Conservation (phyloP, 2,329 filamentous ascomycete species). For the Lasiodiplodia citricola region DNA sequence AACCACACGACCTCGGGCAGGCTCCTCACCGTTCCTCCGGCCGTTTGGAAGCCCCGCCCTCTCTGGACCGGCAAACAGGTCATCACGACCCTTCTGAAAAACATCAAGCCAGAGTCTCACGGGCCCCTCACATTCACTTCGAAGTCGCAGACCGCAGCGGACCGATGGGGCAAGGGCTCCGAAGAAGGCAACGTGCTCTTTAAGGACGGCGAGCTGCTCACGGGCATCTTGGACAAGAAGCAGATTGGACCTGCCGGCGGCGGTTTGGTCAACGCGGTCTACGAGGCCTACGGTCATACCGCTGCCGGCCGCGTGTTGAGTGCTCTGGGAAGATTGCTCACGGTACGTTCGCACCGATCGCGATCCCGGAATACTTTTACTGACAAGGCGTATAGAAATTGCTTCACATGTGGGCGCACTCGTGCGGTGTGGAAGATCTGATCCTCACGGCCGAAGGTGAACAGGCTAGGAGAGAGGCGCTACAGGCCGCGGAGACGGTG, state of each 20-base stretch:
- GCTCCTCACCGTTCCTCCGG: slow-evolving; percentile 79
- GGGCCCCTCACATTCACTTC: slow-evolving; percentile 79
- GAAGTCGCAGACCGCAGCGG: slow-evolving; percentile 77
- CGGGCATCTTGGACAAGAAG: slow-evolving; percentile 92
- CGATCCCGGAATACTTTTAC: background rate
- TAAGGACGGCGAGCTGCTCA: slow-evolving; percentile 84
- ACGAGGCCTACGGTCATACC: slow-evolving; percentile 90
- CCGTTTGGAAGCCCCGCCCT: slow-evolving; percentile 78
- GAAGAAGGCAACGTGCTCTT: slow-evolving; percentile 86
- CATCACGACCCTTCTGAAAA: slow-evolving; percentile 89
- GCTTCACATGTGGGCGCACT: slow-evolving; percentile 92
- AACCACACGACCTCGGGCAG: slow-evolving; percentile 84
- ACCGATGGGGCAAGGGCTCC: slow-evolving; percentile 75
- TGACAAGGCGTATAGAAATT: slow-evolving; percentile 58
- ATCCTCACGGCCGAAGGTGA: slow-evolving; percentile 83
- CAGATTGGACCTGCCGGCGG: slow-evolving; percentile 88
- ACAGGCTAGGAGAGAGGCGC: slow-evolving; percentile 67
- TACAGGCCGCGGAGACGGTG: slow-evolving; percentile 69
- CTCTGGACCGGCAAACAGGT: slow-evolving; percentile 98
- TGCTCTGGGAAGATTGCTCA: slow-evolving; percentile 86
- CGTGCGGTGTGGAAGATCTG: slow-evolving; percentile 96
- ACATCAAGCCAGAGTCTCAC: slow-evolving; percentile 80
- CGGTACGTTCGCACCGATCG: slow-evolving; percentile 42
- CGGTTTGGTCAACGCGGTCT: slow-evolving; percentile 87
- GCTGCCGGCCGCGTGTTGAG: slow-evolving; percentile 86